Evolutionary conservation across 2,329 filamentous ascomycete species (phyloP).

Genomic region (Bimuria novae-zelandiae): DNA sequence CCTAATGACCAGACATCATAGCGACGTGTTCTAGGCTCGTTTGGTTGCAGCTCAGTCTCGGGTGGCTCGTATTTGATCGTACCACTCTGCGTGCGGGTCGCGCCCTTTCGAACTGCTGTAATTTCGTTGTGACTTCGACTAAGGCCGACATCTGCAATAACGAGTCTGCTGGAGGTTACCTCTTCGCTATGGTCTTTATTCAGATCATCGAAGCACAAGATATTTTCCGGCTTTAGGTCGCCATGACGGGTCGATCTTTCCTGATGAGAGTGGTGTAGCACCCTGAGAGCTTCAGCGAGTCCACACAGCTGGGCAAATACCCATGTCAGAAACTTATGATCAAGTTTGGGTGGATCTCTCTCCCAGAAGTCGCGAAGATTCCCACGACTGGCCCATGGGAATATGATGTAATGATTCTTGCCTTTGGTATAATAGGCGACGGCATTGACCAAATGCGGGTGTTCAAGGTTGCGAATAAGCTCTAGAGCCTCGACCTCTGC

Average conservation of each 20-base stretch:
- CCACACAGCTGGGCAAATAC: constrained; percentile 16
- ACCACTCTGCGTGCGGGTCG: constrained; percentile 7
- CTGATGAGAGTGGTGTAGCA: constrained; percentile 6
- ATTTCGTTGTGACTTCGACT: constrained; percentile 5
- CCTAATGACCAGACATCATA: constrained; percentile 25
- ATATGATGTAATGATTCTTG: constrained; percentile 17
- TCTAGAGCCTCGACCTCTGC: constrained; percentile 10
- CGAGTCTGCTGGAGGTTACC: constrained; percentile 4
- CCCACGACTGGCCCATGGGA: constrained; percentile 19
- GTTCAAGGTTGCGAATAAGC: constrained; percentile 10
- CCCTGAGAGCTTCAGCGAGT: constrained; percentile 14
- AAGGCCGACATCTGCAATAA: constrained; percentile 18
- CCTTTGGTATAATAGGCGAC: constrained; percentile 16
- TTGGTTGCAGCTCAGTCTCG: constrained; percentile 5
- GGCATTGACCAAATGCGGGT: constrained; percentile 17
- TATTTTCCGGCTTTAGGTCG: constrained; percentile 17
- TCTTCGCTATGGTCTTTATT: neutral
- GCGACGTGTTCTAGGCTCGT: constrained; percentile 4
- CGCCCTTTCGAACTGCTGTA: neutral
- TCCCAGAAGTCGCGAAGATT: constrained; percentile 22
- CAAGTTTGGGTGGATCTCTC: neutral
- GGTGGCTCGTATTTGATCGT: constrained; percentile 15
- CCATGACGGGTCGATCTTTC: constrained; percentile 9
- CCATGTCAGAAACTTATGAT: constrained; percentile 8
- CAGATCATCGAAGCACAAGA: constrained; percentile 12